These are phyloP conservation scores for Plectosphaerella cucumerina DNA, from an alignment of 2,329 filamentous ascomycete species.

Conservation along the genomic window DNA sequence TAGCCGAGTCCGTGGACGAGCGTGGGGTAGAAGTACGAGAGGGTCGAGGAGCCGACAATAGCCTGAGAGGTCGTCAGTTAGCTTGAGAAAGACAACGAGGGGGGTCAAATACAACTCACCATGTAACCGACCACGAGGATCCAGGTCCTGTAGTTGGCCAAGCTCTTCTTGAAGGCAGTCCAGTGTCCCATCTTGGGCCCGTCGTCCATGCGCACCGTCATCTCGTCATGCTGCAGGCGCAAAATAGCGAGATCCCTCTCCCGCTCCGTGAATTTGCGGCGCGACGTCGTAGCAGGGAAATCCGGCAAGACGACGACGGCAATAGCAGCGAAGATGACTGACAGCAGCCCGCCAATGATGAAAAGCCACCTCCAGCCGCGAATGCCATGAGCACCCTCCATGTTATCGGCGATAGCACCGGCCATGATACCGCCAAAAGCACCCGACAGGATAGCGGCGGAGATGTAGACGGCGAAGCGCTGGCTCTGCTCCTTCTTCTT, in stretches of 20 bases:
- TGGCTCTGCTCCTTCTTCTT: constrained; percentile 12
- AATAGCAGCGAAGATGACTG: constrained; percentile 9
- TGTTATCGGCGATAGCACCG: constrained; percentile 15
- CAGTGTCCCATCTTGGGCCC: constrained; percentile 42
- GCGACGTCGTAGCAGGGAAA: constrained; percentile 34
- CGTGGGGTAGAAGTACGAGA: constrained; percentile 28
- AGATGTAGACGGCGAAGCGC: constrained; percentile 16
- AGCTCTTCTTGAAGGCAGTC: constrained; percentile 12
- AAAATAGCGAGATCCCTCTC: constrained; percentile 59
- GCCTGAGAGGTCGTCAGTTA: constrained; percentile 10
- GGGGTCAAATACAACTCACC: constrained; percentile 13
- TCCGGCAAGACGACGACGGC: constrained; percentile 10
- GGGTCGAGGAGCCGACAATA: constrained; percentile 24
- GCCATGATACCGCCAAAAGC: constrained; percentile 24
- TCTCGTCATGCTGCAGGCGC: constrained; percentile 57
- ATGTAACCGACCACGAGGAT: constrained; percentile 35
- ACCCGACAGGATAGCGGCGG: constrained; percentile 26
- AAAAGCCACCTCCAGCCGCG: constrained; percentile 46
- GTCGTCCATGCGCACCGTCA: constrained; percentile 58
- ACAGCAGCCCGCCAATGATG: constrained; percentile 39
- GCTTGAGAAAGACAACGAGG: no score
- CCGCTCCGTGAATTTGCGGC: constrained; percentile 54
- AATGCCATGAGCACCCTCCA: constrained; percentile 16
- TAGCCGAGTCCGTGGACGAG: constrained; percentile 26
- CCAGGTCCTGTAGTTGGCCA: constrained; percentile 36